Evolutionary conservation across 2,329 filamentous ascomycete genomes (phyloP).

Genomic region (Hypoxylon sp.): DNA sequence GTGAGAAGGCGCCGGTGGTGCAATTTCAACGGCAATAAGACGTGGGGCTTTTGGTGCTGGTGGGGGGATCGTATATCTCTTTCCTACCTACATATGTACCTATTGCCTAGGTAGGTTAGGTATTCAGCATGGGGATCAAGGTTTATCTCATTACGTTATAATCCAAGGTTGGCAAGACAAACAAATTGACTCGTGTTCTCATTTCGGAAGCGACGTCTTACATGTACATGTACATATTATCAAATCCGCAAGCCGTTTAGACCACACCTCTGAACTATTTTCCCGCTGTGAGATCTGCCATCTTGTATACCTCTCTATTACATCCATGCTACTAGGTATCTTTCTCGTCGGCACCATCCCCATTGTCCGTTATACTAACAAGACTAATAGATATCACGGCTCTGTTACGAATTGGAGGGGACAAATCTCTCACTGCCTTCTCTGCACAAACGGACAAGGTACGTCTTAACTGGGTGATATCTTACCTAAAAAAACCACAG

Average conservation of each 20-base stretch:
- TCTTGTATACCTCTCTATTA: not conserved
- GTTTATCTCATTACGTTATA: not conserved
- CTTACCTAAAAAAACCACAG: no score
- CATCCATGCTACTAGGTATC: not conserved
- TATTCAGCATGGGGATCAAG: not conserved
- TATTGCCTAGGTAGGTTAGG: no score
- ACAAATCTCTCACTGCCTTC: not conserved
- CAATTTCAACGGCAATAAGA: not conserved
- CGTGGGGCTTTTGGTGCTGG: not conserved
- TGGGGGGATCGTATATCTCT: not conserved
- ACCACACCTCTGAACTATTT: not conserved
- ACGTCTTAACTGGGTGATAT: not conserved
- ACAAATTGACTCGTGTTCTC: not conserved
- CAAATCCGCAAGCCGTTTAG: not conserved
- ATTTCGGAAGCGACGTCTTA: not conserved
- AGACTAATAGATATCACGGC: not conserved
- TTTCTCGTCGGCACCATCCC: not conserved
- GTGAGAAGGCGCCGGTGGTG: not conserved
- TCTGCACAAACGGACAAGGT: not conserved
- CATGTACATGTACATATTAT: not conserved
- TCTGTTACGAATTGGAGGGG: no score
- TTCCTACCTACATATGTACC: not conserved
- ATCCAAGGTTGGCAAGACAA: not conserved
- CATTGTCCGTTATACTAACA: not conserved
- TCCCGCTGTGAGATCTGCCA: not conserved